Conservation (phyloP, 75 land plant species). For the Selaginella moellendorffii region DNA sequence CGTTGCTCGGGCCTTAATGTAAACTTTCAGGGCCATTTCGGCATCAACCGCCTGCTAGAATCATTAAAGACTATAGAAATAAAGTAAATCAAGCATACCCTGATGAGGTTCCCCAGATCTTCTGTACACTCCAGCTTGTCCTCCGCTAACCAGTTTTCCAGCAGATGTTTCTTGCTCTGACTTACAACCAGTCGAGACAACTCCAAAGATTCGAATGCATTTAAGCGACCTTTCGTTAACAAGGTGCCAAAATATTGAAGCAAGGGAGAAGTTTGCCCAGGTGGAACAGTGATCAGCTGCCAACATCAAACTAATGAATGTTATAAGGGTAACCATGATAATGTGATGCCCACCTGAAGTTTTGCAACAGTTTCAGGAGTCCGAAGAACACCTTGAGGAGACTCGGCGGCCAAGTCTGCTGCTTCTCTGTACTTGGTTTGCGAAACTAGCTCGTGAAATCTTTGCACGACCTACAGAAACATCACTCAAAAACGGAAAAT, state of each 20-base stretch:
- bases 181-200: neutral
- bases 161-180: neutral
- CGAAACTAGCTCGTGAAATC: neutral
- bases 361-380: conserved; percentile 6
- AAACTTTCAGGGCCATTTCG: conserved; percentile 1
- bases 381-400: conserved; percentile 5
- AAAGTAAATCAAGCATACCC: neutral
- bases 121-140: conserved; percentile 4
- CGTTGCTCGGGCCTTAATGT: neutral
- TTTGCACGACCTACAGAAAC: neutral
- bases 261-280: conserved; percentile 2
- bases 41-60: neutral
- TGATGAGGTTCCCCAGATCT: conserved; percentile 1
- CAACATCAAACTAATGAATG: neutral
- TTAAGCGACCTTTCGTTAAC: neutral
- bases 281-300: neutral
- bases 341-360: neutral
- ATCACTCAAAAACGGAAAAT: neutral
- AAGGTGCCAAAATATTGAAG: conserved; percentile 6
- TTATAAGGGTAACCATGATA: neutral
- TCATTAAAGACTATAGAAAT: neutral
- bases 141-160: conserved; percentile 5
- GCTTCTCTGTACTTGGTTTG: conserved; percentile 4
- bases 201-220: neutral
- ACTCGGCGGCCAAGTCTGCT: conserved; percentile 8